Evolutionary conservation across 164 flowering plant species (phyloP).

Genomic region (Piper longum): DNA sequence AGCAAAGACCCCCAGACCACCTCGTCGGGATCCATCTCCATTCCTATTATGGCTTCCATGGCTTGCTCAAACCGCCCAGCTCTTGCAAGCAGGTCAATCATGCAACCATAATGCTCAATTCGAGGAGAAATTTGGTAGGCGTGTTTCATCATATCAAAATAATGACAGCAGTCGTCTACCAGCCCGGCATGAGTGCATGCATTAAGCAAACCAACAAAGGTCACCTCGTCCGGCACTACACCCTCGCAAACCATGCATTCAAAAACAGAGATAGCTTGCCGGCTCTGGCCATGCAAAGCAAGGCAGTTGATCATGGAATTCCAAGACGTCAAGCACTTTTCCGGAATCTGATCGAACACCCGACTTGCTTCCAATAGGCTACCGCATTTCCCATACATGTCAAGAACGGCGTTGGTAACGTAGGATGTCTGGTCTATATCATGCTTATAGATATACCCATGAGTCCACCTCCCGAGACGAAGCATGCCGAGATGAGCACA

Average conservation of each 20-base stretch:
- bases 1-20: slow-evolving; percentile 60
- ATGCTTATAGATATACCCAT: slow-evolving; percentile 33
- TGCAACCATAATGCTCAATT: slow-evolving; percentile 55
- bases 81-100: slow-evolving; percentile 53
- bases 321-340: slow-evolving; percentile 37
- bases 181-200: slow-evolving; percentile 60
- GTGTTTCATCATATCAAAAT: slow-evolving; percentile 27
- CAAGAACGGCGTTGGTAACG: slow-evolving; percentile 36
- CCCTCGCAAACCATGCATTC: slow-evolving; percentile 30
- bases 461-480: slow-evolving; percentile 39
- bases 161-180: slow-evolving; percentile 31
- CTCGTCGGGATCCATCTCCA: slow-evolving; percentile 48
- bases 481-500: slow-evolving; percentile 54
- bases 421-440: slow-evolving; percentile 19
- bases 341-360: slow-evolving; percentile 24
- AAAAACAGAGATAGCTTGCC: slow-evolving; percentile 30
- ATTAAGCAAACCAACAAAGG: slow-evolving; percentile 48
- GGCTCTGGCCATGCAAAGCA: slow-evolving; percentile 44
- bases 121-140: slow-evolving; percentile 32
- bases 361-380: slow-evolving; percentile 30
- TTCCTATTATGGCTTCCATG: slow-evolving; percentile 30
- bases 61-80: slow-evolving; percentile 53
- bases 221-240: slow-evolving; percentile 35
- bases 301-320: slow-evolving; percentile 51
- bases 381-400: slow-evolving; percentile 71